A percentile compares a stretch with the other conserved stretches of the same genome.
Conservation (phyloP, 257 asterid species). For the Nicotiana otophora region DNA sequence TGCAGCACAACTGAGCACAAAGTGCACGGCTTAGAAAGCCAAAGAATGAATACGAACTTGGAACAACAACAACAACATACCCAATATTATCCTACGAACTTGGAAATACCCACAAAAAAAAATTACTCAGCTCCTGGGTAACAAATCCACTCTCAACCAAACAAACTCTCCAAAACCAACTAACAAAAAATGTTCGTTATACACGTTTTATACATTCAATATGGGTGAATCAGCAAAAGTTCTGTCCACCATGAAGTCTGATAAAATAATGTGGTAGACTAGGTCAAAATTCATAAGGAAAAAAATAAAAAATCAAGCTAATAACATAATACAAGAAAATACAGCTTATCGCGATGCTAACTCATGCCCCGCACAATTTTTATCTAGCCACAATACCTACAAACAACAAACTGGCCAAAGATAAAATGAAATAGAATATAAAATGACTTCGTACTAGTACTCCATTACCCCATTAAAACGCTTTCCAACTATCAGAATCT, state of each 20-base stretch:
- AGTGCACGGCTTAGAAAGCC: not conserved
- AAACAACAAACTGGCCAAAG: slow-evolving; percentile 9
- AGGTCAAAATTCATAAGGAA: not conserved
- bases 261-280: not conserved
- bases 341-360: not conserved
- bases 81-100: not conserved
- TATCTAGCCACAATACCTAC: not conserved
- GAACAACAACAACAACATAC: too few species aligned
- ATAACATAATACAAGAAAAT: not conserved
- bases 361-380: not conserved
- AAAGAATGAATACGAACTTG: not conserved
- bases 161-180: slow-evolving; percentile 9
- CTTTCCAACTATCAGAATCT: slow-evolving; percentile 80
- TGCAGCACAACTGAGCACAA: not conserved
- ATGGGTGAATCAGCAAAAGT: slow-evolving; percentile 13
- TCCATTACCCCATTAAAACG: slow-evolving; percentile 39
- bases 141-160: not conserved
- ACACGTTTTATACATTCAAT: slow-evolving; percentile 27
- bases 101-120: not conserved
- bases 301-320: not conserved
- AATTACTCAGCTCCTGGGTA: not conserved
- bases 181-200: slow-evolving; percentile 12
- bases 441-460: not conserved
- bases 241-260: not conserved
- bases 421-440: not conserved